A percentile compares a stretch with the other conserved stretches of the same genome.
Conservation (phyloP, 2,329 filamentous ascomycete species). For the Claviceps pazoutovae region DNA sequence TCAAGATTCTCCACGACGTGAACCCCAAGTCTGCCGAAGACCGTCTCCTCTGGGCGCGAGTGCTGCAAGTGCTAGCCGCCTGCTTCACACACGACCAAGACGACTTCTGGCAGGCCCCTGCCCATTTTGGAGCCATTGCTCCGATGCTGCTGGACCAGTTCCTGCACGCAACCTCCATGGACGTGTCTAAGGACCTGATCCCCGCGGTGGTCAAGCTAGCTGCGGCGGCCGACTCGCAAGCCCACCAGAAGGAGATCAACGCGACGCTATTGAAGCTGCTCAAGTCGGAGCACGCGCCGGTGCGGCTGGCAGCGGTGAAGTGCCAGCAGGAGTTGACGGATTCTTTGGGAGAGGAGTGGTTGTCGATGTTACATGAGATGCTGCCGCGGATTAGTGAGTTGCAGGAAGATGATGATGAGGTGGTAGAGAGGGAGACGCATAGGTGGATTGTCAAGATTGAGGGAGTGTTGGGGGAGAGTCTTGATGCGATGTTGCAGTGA, state of each 20-base stretch:
- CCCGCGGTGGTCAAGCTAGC: conserved; percentile 71
- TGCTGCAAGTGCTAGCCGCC: conserved; percentile 57
- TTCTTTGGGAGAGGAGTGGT: conserved; percentile 81
- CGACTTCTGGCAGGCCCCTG: conserved; percentile 87
- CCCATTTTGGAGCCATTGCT: conserved; percentile 66
- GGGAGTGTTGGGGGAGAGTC: conserved; percentile 72
- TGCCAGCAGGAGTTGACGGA: conserved; percentile 70
- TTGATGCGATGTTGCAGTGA: conserved; percentile 85
- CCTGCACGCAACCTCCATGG: conserved; percentile 29
- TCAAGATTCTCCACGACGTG: conserved; percentile 42
- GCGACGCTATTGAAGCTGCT: conserved; percentile 62
- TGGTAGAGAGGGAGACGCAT: conserved; percentile 78
- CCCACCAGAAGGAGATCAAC: conserved; percentile 88
- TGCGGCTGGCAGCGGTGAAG: conserved; percentile 69
- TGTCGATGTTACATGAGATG: conserved; percentile 85
- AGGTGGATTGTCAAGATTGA: conserved; percentile 87
- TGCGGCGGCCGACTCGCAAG: conserved; percentile 64
- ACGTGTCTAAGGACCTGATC: conserved; percentile 42
- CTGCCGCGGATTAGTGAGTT: conserved; percentile 89
- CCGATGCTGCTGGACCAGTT: conserved; percentile 57
- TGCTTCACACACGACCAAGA: conserved; percentile 85
- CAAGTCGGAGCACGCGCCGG: conserved; percentile 54
- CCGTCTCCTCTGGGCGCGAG: conserved; percentile 49
- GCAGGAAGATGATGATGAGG: conserved; percentile 92
- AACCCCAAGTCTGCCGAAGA: conserved; percentile 36